These are phyloP conservation scores for Mycena haematopus DNA, from an alignment of 768 basidiomycete species.

Conservation along the genomic window DNA sequence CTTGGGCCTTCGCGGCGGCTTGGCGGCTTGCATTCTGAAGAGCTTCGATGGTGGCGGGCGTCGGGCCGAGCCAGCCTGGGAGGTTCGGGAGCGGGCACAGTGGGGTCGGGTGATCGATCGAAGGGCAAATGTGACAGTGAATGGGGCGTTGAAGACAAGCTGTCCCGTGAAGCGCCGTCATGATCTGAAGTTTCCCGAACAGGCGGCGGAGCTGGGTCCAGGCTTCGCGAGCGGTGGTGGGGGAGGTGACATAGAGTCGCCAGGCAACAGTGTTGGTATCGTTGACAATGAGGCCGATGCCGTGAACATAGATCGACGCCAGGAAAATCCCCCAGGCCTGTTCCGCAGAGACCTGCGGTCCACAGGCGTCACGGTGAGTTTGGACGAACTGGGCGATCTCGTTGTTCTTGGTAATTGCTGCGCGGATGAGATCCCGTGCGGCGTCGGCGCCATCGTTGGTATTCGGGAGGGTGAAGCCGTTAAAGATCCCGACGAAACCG, in stretches of 20 bases:
- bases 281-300: not conserved
- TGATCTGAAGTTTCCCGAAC: not conserved
- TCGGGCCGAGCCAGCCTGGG: constrained; percentile 15
- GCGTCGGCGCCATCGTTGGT: not conserved
- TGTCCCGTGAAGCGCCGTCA: not conserved
- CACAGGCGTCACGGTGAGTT: too few species aligned
- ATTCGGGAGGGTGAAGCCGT: constrained; percentile 5
- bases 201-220: not conserved
- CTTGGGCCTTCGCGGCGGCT: not conserved
- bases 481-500: too few species aligned
- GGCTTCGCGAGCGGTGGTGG: not conserved
- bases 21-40: not conserved
- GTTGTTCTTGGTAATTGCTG: too few species aligned
- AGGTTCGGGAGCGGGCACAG: constrained; percentile 4
- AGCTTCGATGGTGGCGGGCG: constrained; percentile 1
- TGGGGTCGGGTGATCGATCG: constrained; percentile 12
- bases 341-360: not conserved
- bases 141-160: not conserved
- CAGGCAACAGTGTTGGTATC: not conserved
- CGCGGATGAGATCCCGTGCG: not conserved
- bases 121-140: constrained; percentile 10
- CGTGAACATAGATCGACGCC: not conserved
- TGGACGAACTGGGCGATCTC: too few species aligned
- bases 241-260: not conserved
- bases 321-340: not conserved